Evolutionary conservation across 192 early-diverging fungal genomes (phyloP), one percentile per base, ranked within the genome.

Genomic region (Coemansia sp.): DNA sequence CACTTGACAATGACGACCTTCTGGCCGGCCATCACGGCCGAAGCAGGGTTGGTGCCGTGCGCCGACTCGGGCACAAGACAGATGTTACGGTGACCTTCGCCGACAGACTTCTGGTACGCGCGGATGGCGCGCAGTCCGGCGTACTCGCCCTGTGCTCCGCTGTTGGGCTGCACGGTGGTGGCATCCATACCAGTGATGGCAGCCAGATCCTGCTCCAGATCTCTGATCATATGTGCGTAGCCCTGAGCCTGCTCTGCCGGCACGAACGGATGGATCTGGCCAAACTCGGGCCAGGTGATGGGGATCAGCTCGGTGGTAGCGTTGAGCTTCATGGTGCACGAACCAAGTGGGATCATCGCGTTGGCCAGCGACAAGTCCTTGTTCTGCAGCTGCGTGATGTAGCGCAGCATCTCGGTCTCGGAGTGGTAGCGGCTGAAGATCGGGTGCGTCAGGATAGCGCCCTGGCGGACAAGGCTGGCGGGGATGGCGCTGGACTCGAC

Each of bases 321-420:
- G 71, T 99, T 99, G 17, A 99, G 87, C 89, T 99, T 98, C 98
- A 99, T 99, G 65, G 98, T 99, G 88, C 98, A 99, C 51, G 92
- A 94, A 37, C 98, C 98, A 32, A 99, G 87, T 55, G 98, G 94
- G 67, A 99, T 99, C 98, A 99, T 99, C 51, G 98, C 95, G 81
- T 99, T 92, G 60, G 91, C 93, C 59, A 99, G 85, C n/a, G 95
- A 97, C 82, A 99, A 86, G 86, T 99, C 98, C 89, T 97, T 98
- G 88, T 89, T 92, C 86, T 97, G 94, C 36, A 99, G 88, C 69
- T 94, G 89, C 64, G 90, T 87, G 65, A 99, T 92, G 87, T 99
- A 99, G 62, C 98, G 91, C 61, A 99, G 87, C 92, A 99, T 96
- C 75, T 98, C 95, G 15, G 98, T 99, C 83, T 99, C 98, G 22